phyloP scores from a whole-genome alignment of 345 rosid genomes.

The Carallia pectinifolia region DNA sequence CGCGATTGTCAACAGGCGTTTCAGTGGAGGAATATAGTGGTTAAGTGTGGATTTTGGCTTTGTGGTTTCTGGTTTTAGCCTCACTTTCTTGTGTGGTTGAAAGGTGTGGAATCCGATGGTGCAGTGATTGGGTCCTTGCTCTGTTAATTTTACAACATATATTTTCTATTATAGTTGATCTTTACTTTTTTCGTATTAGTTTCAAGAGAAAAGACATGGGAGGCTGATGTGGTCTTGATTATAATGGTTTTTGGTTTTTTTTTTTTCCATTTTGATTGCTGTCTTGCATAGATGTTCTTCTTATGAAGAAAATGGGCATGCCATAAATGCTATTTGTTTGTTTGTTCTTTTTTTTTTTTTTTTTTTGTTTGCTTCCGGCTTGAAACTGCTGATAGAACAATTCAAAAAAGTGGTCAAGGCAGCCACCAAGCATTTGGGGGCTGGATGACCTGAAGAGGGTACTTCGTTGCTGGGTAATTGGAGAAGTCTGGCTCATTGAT shows the following conservation, averaged over 20 bases:
- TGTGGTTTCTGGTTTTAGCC: no score
- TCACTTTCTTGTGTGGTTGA: no score
- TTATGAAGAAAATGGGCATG: slow-evolving; percentile 73
- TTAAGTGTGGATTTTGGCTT: no score
- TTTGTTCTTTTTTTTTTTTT: no score
- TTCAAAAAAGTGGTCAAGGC: slow-evolving; percentile 61
- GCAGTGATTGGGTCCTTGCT: no score
- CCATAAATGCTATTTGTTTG: slow-evolving; percentile 49
- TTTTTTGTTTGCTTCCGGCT: neutral
- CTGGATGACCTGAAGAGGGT: slow-evolving; percentile 93
- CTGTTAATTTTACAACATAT: no score
- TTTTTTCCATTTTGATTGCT: slow-evolving; percentile 27
- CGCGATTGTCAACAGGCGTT: no score
- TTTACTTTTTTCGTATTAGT: no score
- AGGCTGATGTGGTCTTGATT: slow-evolving; percentile 1
- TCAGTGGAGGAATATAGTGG: no score
- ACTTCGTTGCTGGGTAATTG: slow-evolving; percentile 79
- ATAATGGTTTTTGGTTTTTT: slow-evolving; percentile 13
- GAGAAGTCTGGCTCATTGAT: neutral
- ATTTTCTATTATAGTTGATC: no score
- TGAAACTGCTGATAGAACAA: slow-evolving; percentile 52
- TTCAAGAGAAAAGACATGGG: neutral
- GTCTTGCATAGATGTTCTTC: slow-evolving; percentile 94
- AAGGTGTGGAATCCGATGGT: no score
- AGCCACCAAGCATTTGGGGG: slow-evolving; percentile 92